Evolutionary conservation across 768 basidiomycete species (phyloP).

Genomic region (Boletus rufocinnamomeus): DNA sequence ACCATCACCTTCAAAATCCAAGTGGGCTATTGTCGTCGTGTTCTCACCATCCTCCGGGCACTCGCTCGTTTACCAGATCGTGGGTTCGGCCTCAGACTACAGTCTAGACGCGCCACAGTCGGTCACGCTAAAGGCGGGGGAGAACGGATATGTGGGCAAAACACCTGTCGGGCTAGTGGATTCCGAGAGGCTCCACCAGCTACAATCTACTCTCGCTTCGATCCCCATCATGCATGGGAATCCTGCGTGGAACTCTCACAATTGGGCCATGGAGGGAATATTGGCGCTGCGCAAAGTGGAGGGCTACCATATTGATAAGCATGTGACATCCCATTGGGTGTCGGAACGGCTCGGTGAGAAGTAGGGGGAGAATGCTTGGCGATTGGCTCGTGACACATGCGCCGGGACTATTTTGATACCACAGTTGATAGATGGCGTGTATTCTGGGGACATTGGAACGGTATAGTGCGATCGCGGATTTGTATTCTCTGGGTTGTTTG

Average conservation of each 20-base stretch:
- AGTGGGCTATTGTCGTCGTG: conserved; percentile 32
- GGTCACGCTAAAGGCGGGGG: conserved; percentile 34
- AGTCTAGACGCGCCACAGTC: conserved; percentile 35
- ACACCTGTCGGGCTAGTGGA: conserved; percentile 29
- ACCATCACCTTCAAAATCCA: conserved; percentile 21
- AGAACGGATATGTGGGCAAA: conserved; percentile 30
- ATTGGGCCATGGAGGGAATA: conserved; percentile 37
- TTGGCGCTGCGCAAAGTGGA: conserved; percentile 30
- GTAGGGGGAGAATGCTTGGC: conserved; percentile 17
- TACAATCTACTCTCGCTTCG: conserved; percentile 31
- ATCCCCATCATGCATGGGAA: conserved; percentile 31
- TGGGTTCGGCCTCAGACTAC: conserved; percentile 31
- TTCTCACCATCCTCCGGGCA: conserved; percentile 31
- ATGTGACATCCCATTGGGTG: conserved; percentile 33
- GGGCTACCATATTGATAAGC: conserved; percentile 33
- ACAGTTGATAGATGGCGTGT: conserved; percentile 19
- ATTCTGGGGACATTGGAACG: conserved; percentile 26
- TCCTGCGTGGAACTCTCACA: conserved; percentile 30
- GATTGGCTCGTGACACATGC: conserved; percentile 9
- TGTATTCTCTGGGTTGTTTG: conserved; percentile 27
- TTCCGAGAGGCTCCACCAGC: conserved; percentile 30
- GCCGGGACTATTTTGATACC: conserved; percentile 25
- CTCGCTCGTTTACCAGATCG: conserved; percentile 36
- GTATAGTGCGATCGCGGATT: conserved; percentile 17
- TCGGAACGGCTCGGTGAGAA: conserved; percentile 30